A percentile compares a stretch with the other conserved stretches of the same genome.
These are phyloP conservation scores for Rubia tinctorum DNA, from an alignment of 305 asterid genomes.

Conservation along the genomic window DNA sequence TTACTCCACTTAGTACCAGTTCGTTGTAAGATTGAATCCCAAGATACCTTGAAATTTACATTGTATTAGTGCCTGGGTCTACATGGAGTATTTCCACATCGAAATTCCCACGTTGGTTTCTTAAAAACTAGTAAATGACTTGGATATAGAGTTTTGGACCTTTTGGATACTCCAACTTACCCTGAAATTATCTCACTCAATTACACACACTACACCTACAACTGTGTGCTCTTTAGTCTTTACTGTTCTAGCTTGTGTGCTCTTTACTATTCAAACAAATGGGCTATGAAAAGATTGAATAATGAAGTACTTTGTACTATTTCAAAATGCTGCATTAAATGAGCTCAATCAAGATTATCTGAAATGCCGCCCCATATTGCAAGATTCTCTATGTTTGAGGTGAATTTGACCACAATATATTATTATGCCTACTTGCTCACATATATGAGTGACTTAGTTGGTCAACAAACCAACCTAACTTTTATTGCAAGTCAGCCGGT, in stretches of 20 bases:
- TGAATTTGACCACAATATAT: constrained; percentile 9
- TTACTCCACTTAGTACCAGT: too few relatives aligned
- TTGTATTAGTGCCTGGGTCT: too few relatives aligned
- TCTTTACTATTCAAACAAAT: not conserved
- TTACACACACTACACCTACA: not conserved
- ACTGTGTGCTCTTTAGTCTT: not conserved
- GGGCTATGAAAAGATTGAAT: not conserved
- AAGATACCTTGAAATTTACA: too few relatives aligned
- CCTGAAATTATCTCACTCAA: too few relatives aligned
- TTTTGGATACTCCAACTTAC: too few relatives aligned
- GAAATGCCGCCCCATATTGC: not conserved
- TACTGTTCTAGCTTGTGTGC: not conserved
- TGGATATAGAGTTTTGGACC: too few relatives aligned
- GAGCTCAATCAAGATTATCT: constrained; percentile 1
- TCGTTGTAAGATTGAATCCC: too few relatives aligned
- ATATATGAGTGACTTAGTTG: constrained; percentile 31
- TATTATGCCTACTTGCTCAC: constrained; percentile 7
- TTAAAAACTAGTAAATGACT: too few relatives aligned
- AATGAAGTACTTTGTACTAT: not conserved
- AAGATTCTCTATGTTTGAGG: constrained; percentile 17
- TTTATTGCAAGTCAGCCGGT: constrained; percentile 40
- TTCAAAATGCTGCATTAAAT: not conserved
- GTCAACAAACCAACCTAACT: constrained; percentile 46
- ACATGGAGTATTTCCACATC: too few relatives aligned
- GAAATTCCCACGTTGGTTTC: too few relatives aligned